Evolutionary conservation across 345 rosid genomes (phyloP).

Genomic region (Erysimum cheiranthoides): DNA sequence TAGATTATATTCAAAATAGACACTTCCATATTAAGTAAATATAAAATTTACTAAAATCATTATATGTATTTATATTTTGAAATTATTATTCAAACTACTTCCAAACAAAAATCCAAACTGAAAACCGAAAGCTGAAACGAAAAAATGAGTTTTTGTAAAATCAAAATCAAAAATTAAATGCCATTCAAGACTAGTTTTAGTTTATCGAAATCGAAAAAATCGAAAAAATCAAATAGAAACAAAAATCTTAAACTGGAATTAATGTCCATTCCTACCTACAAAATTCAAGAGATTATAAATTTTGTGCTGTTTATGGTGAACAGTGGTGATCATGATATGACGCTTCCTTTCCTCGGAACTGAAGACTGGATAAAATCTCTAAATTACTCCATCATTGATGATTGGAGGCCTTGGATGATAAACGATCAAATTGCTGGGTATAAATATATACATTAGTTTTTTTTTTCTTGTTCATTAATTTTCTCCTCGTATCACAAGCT

Average conservation of each 20-base stretch:
- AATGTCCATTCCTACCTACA: neutral
- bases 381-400: constrained; percentile 53
- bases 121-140: no score
- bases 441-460: neutral
- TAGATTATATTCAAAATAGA: no score
- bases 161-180: no score
- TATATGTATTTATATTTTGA: no score
- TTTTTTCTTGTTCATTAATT: neutral
- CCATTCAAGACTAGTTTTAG: no score
- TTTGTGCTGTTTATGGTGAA: neutral
- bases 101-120: no score
- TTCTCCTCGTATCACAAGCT: neutral
- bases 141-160: no score
- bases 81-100: no score
- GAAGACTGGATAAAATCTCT: constrained; percentile 61
- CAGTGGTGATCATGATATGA: constrained; percentile 67
- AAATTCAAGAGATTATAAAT: neutral
- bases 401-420: constrained; percentile 61
- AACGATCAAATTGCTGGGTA: constrained; percentile 54
- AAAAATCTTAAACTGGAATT: neutral
- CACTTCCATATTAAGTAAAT: no score
- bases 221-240: neutral
- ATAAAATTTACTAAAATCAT: no score
- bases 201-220: no score
- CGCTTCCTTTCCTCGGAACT: constrained; percentile 52